Evolutionary conservation across 148 eudicot species (phyloP), one percentile per base, ranked within the genome.

Genomic region (Persicaria maculosa): DNA sequence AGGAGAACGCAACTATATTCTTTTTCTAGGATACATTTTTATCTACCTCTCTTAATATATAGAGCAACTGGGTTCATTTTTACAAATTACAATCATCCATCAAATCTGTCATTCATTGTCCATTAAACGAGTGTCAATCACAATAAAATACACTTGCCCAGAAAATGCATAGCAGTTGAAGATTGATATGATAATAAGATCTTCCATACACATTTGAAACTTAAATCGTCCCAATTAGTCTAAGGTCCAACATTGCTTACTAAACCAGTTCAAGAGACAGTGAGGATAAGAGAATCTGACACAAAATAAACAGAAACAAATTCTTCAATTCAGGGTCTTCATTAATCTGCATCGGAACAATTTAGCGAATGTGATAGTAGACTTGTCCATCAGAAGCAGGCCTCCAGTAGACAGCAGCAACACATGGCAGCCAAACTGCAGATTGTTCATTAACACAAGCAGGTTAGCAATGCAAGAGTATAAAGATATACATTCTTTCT

Each of bases 401-500:
- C 74, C 47, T 72, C 74, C 57, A 72, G 55, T 16, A 72, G 57
- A 44, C 74, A 72, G 55, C 74, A 72, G 57, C 74, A 72, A 52
- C 74, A 72, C 17, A 72, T 47, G 57, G 74, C 74, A 14, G 74
- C 74, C 74, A 72, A 72, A 50, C 74, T 72, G 74, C 74, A 72
- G 1, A 52, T 72, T 65, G 70, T 65, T 36, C n/a, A 72, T 1
- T 20, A 48, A 22, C 43, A 47, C 4, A n/a, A n/a, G n/a, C 53
- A 4, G 17, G 19, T 72, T 25, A 46, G 57, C 46, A 65, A 65
- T 6, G 6, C 70, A 65, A 17, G 40, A 59, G 3, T 48, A 0
- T 31, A 31, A 31, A 31, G 40, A 31, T 1, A 31, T 31, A 31
- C 40, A 31, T 31, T 31, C 40, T 31, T 31, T 31, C 40, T 31